These are phyloP conservation scores for Alternaria gansuensis DNA, from an alignment of 2,329 filamentous ascomycete genomes.

Conservation along the genomic window DNA sequence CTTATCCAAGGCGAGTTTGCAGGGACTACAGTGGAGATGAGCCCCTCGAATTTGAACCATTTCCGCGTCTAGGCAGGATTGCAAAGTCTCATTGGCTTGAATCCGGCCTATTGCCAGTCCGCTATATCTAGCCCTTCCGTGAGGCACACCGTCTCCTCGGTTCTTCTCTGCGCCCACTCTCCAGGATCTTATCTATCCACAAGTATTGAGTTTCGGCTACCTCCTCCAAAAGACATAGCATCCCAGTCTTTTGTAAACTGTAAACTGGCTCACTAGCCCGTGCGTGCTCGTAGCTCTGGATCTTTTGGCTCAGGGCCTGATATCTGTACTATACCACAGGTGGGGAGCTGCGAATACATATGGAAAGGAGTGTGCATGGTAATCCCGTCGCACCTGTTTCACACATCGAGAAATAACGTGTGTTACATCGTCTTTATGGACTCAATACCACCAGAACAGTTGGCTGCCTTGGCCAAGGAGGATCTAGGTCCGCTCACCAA, in stretches of 20 bases:
- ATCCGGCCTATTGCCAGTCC: constrained; percentile 5
- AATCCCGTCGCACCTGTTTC: neutral
- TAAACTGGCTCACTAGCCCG: neutral
- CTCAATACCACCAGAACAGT: constrained; percentile 27
- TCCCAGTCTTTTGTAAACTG: constrained; percentile 5
- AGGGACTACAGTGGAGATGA: neutral
- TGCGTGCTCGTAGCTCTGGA: constrained; percentile 2
- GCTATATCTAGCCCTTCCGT: constrained; percentile 13
- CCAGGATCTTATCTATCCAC: constrained; percentile 9
- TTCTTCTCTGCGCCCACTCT: neutral
- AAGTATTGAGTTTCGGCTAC: constrained; percentile 14
- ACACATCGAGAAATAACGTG: constrained; percentile 1
- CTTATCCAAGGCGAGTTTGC: neutral
- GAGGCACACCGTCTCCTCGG: constrained; percentile 6
- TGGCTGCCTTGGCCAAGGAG: constrained; percentile 29
- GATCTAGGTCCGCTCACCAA: constrained; percentile 29
- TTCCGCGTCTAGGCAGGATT: neutral
- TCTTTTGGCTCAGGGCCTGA: constrained; percentile 1
- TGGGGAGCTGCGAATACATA: neutral
- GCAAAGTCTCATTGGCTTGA: neutral
- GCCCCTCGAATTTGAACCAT: neutral
- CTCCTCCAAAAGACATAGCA: neutral
- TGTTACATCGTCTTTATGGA: constrained; percentile 25
- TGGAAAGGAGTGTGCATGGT: constrained; percentile 3
- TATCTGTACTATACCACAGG: constrained; percentile 4